Evolutionary conservation across 768 basidiomycete genomes (phyloP).

Genomic region (Boletus vinaceobasis): DNA sequence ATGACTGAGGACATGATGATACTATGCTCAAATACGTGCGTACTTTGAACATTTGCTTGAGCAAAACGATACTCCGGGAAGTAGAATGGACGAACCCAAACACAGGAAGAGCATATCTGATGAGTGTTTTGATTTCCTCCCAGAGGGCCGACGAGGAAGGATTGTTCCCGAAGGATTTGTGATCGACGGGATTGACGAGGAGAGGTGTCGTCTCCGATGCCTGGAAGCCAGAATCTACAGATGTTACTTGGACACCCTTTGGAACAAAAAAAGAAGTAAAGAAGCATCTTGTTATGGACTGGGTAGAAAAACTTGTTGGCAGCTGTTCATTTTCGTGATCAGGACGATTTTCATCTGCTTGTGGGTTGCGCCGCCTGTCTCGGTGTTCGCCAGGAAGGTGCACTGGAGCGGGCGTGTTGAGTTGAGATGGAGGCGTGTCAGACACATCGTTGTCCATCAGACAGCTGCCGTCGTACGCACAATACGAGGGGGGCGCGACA

Average conservation of each 20-base stretch:
- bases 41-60: constrained; percentile 32
- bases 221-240: not conserved
- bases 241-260: not conserved
- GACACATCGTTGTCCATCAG: no score
- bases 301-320: not conserved
- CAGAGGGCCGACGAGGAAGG: not conserved
- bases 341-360: constrained; percentile 4
- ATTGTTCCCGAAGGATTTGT: constrained; percentile 25
- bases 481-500: no score
- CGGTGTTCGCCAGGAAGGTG: constrained; percentile 38
- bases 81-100: constrained; percentile 52
- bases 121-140: constrained; percentile 38
- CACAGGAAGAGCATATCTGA: constrained; percentile 69
- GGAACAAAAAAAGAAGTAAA: not conserved
- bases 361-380: constrained; percentile 3
- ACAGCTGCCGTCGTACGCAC: no score
- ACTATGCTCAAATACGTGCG: constrained; percentile 82
- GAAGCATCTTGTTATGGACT: constrained; percentile 2
- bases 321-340: constrained; percentile 1
- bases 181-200: constrained; percentile 42
- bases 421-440: no score
- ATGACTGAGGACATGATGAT: constrained; percentile 82
- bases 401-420: constrained; percentile 36
- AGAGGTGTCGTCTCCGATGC: constrained; percentile 55
- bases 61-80: not conserved